Percentiles rank a stretch among this genome's conserved stretches.
These are phyloP conservation scores for Neonectria hederae DNA, from an alignment of 2,329 filamentous ascomycete genomes.

Conservation along the genomic window DNA sequence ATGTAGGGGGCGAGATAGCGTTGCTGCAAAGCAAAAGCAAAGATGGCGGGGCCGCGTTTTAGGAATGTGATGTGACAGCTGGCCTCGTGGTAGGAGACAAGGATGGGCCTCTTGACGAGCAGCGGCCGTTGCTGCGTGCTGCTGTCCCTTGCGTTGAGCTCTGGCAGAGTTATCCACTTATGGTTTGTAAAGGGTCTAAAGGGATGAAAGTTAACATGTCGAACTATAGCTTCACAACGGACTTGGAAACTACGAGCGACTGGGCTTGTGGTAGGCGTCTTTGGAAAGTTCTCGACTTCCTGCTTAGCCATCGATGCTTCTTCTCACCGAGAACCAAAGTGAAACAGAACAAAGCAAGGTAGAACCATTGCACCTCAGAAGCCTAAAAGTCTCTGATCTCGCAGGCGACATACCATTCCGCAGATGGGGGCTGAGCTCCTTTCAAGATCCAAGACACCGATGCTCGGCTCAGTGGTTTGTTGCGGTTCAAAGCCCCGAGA, in stretches of 20 bases:
- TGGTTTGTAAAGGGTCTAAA: not conserved
- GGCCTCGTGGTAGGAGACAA: slow-evolving; percentile 2
- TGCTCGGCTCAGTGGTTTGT: not conserved
- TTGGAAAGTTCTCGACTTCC: not conserved
- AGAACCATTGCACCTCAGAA: not conserved
- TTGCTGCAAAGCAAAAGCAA: not conserved
- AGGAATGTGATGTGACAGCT: slow-evolving; percentile 6
- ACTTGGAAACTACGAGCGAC: no score
- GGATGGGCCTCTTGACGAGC: not conserved
- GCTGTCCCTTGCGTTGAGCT: not conserved
- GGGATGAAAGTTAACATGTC: not conserved
- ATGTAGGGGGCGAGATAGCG: slow-evolving; percentile 4
- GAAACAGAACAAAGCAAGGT: not conserved
- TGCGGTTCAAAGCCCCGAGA: not conserved
- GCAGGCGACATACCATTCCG: not conserved
- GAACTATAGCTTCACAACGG: not conserved
- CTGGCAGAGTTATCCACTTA: not conserved
- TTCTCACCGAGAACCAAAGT: not conserved
- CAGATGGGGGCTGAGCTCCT: not conserved
- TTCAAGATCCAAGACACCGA: not conserved
- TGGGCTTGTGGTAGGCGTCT: not conserved
- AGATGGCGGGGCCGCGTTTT: not conserved
- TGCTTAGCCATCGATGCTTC: not conserved
- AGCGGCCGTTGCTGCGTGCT: not conserved
- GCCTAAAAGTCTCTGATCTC: not conserved